A percentile compares a stretch with the other conserved stretches of the same genome.
phyloP scores from a whole-genome alignment of 257 asterid genomes.

The Nyctanthes arbortristis region DNA sequence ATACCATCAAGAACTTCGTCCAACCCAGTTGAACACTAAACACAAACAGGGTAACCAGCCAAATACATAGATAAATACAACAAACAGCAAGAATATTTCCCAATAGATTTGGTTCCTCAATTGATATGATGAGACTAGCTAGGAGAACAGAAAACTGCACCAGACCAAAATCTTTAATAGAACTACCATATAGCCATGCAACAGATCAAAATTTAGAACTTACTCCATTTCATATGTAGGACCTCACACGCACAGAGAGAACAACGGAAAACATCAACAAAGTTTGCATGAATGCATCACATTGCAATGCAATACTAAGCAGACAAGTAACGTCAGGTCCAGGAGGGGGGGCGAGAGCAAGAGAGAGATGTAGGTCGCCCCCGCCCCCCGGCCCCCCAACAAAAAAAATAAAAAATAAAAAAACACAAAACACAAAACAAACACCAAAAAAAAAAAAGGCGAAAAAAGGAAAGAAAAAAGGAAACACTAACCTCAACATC shows the following conservation, averaged over 20 bases:
- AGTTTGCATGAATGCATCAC: not conserved
- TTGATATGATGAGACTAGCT: not conserved
- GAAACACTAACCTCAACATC: constrained; percentile 90
- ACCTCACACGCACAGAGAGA: no score
- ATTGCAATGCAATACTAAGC: not conserved
- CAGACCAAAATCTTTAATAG: not conserved
- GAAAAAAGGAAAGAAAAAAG: not conserved
- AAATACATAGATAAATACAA: not conserved
- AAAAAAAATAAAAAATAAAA: no score
- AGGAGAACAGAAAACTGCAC: not conserved
- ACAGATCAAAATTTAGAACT: not conserved
- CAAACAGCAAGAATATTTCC: not conserved
- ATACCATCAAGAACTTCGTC: not conserved
- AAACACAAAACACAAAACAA: no score
- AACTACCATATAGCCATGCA: not conserved
- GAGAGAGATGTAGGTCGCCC: no score
- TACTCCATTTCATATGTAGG: not conserved
- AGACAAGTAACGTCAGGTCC: not conserved
- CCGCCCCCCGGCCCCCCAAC: no score
- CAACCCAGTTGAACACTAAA: not conserved
- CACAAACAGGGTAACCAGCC: not conserved
- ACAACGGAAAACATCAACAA: not conserved
- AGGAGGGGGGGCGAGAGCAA: not conserved
- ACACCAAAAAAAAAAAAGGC: not conserved
- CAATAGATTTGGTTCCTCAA: not conserved